These are phyloP conservation scores for Mycosphaerelloides madeirae DNA, from an alignment of 2,329 filamentous ascomycete genomes.

Conservation along the genomic window DNA sequence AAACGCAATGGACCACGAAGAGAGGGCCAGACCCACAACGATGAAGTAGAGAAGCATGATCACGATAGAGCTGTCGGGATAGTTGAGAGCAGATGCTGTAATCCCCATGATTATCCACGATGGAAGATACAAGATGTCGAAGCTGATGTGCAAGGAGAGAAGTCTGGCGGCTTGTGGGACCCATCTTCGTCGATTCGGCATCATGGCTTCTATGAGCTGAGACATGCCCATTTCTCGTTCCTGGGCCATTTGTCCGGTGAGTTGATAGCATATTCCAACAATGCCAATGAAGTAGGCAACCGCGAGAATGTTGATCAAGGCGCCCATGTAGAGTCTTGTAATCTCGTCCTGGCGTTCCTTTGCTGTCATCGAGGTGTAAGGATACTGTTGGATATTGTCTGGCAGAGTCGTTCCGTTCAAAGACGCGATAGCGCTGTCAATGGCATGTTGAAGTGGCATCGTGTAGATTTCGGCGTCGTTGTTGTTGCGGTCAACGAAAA, in stretches of 20 bases:
- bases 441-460: slow-evolving; percentile 71
- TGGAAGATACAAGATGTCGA: slow-evolving; percentile 72
- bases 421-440: slow-evolving; percentile 67
- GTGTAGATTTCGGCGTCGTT: slow-evolving; percentile 76
- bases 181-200: slow-evolving; percentile 70
- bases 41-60: slow-evolving; percentile 60
- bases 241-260: slow-evolving; percentile 78
- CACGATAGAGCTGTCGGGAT: slow-evolving; percentile 40
- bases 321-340: slow-evolving; percentile 64
- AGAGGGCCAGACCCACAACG: slow-evolving; percentile 68
- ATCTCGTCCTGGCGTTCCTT: slow-evolving; percentile 63
- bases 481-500: slow-evolving; percentile 58
- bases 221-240: slow-evolving; percentile 86
- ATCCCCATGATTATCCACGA: slow-evolving; percentile 75
- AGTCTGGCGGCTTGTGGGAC: slow-evolving; percentile 73
- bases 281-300: slow-evolving; percentile 75
- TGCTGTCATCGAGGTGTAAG: slow-evolving; percentile 68
- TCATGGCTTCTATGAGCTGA: slow-evolving; percentile 86
- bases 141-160: slow-evolving; percentile 72
- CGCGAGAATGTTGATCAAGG: slow-evolving; percentile 70
- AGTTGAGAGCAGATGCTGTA: slow-evolving; percentile 60
- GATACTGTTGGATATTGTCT: slow-evolving; percentile 56
- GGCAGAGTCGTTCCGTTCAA: slow-evolving; percentile 44
- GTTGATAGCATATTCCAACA: slow-evolving; percentile 78
- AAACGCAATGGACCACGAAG: slow-evolving; percentile 75